Conservation (phyloP, 805 yeast genomes). For the Kluyveromyces dobzhanskii region DNA sequence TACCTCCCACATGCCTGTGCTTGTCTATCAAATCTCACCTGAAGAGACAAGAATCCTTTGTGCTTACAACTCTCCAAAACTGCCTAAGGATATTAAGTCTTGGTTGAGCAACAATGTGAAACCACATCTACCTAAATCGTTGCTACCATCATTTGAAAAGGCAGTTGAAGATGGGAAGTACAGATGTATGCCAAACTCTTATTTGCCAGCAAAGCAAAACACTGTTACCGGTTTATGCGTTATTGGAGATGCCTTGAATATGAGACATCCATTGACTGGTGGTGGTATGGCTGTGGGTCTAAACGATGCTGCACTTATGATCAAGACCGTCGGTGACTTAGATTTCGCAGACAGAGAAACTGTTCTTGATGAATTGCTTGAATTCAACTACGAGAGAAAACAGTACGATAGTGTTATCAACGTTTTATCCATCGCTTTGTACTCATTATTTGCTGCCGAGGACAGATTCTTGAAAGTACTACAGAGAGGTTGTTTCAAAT, state of each 20-base stretch:
- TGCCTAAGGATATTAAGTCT: conserved; percentile 60
- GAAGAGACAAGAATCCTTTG: conserved; percentile 82
- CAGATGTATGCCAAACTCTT: conserved; percentile 91
- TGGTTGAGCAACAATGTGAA: conserved; percentile 56
- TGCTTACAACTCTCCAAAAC: conserved; percentile 64
- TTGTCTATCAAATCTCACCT: conserved; percentile 80
- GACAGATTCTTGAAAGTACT: conserved; percentile 52
- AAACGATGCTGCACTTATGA: conserved; percentile 64
- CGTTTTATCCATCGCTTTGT: conserved; percentile 83
- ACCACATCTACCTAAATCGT: conserved; percentile 56
- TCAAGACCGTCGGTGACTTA: conserved; percentile 37
- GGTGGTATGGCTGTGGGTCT: conserved; percentile 99
- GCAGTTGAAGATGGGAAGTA: conserved; percentile 55
- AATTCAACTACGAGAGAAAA: conserved; percentile 75
- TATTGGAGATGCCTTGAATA: conserved; percentile 89
- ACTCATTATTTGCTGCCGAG: conserved; percentile 85
- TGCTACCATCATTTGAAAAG: conserved; percentile 57
- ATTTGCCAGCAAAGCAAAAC: conserved; percentile 68
- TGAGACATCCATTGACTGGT: conserved; percentile 98
- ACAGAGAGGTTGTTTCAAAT: conserved; percentile 83
- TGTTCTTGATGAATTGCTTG: conserved; percentile 48
- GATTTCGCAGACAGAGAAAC: conserved; percentile 47
- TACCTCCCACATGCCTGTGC: conserved; percentile 68
- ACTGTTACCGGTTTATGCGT: conserved; percentile 67
- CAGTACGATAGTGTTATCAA: conserved; percentile 75